Base-by-base conservation (phyloP, 768 basidiomycete species). In the Leccinum broughii region DNA sequence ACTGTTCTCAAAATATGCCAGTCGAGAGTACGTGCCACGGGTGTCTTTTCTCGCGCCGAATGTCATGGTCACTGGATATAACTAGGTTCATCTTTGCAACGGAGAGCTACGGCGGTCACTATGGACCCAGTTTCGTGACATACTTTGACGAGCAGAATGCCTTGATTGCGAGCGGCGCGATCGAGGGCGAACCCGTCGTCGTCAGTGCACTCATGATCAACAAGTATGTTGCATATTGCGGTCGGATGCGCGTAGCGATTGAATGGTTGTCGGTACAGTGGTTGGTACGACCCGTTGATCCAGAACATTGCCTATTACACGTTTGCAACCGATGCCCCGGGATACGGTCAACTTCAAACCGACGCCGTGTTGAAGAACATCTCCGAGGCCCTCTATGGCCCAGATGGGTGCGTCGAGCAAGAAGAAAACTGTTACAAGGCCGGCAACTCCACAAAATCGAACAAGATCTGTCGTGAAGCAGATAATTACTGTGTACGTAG, bases 101-200 rank as follows among this genome's bases (percentile, higher is more conserved):
- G 6, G 86, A 89, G 67, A 85, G 84, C 55, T 89, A 86, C 57
- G 87, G 87, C 6, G 86, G 86, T 0, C 86, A 88, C 66, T 88
- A 86, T 66, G 86, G 83, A 1, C 85, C 87, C 4, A 77, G 77
- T 51, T 87, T 88, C 61, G 85, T 85, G 32, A 83, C 83, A 5
- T 87, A 80, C 66, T 88, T 89, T 66, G 77, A 86, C 39, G 70
- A 85, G 58, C 86, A 89, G 68, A 89, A 87, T 51, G 72, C 73
- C 1, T 70, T 78, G 54, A 87, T 88, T 55, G 62, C 73, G 8
- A 66, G 66, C 7, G 81, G 82, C 5, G 58, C 64, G 2, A 62
- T 87, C 6, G 44, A 78, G 24, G 87, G 83, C 1, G 83, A 83
- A 57, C 72, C 75, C 44, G 72, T 89, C 50, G 67, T 76, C 4